These are phyloP conservation scores for Mycena filopes DNA, from an alignment of 768 basidiomycete genomes.

Conservation along the genomic window DNA sequence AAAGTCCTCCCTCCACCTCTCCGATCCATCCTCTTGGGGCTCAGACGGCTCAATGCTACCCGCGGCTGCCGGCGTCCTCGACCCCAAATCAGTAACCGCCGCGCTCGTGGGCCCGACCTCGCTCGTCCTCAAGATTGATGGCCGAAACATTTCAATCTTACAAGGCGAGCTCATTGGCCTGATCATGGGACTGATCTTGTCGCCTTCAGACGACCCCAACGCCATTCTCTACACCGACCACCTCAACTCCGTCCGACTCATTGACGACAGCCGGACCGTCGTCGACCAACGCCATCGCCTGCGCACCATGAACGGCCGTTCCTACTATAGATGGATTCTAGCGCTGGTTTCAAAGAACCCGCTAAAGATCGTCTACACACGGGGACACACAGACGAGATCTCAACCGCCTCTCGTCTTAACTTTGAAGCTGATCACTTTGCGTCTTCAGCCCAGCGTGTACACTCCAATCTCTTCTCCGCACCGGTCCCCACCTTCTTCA, in stretches of 20 bases:
- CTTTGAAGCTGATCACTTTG: constrained; percentile 21
- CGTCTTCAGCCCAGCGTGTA: constrained; percentile 10
- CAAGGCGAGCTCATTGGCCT: constrained; percentile 38
- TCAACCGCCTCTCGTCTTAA: constrained; percentile 9
- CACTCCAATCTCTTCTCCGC: background rate
- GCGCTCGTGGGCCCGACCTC: constrained; percentile 25
- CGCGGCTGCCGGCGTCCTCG: constrained; percentile 31
- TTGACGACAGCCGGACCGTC: constrained; percentile 30
- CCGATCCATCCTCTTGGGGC: constrained; percentile 25
- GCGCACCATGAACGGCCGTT: constrained; percentile 34
- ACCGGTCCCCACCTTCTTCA: constrained; percentile 29
- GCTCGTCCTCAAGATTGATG: constrained; percentile 27
- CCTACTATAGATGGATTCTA: constrained; percentile 40
- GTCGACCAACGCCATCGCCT: constrained; percentile 22
- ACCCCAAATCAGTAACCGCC: constrained; percentile 35
- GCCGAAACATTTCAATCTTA: constrained; percentile 34
- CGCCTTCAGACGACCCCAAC: background rate
- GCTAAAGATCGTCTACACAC: constrained; percentile 1
- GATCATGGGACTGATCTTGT: constrained; percentile 29
- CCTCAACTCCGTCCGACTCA: constrained; percentile 35
- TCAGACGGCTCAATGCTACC: constrained; percentile 42
- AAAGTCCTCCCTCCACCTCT: background rate
- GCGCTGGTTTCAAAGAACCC: background rate
- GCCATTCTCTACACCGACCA: constrained; percentile 36
- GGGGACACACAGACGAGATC: constrained; percentile 3